Evolutionary conservation across 1,284 basidiomycete species (phyloP).

Genomic region (Rhodotorula sp.): DNA sequence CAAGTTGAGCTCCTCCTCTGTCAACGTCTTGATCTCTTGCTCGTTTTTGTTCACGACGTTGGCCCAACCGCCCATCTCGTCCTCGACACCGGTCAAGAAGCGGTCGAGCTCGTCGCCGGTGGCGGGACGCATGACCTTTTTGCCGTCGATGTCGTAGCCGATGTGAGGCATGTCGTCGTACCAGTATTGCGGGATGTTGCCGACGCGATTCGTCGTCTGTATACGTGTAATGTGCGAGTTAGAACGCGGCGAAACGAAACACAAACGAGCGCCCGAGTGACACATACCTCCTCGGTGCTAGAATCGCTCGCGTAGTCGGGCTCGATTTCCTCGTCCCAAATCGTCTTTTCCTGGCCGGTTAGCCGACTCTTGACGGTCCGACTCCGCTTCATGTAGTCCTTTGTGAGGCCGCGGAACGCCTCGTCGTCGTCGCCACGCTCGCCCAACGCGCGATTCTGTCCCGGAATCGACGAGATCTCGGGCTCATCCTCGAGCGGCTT

Average conservation of each 20-base stretch:
- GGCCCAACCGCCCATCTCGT: constrained; percentile 82
- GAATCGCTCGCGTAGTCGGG: constrained; percentile 96
- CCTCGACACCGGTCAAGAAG: constrained; percentile 91
- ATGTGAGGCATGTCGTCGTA: constrained; percentile 99
- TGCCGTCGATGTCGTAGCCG: constrained; percentile 94
- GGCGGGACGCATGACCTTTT: constrained; percentile 89
- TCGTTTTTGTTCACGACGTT: constrained; percentile 87
- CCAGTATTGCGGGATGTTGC: constrained; percentile 96
- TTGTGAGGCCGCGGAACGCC: constrained; percentile 45
- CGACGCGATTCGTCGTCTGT: constrained; percentile 88
- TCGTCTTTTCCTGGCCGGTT: constrained; percentile 81
- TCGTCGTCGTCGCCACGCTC: constrained; percentile 47
- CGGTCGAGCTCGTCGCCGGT: constrained; percentile 96
- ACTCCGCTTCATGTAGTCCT: constrained; percentile 49
- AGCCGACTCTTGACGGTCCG: constrained; percentile 66
- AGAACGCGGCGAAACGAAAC: constrained; percentile 13
- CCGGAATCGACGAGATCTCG: constrained; percentile 34
- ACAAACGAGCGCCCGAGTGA: neutral
- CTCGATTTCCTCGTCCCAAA: constrained; percentile 87
- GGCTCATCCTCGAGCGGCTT: constrained; percentile 51
- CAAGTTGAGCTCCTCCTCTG: constrained; percentile 90
- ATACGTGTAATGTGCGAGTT: neutral
- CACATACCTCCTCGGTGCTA: constrained; percentile 84
- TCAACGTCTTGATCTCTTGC: constrained; percentile 82
- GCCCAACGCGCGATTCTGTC: constrained; percentile 48